Evolutionary conservation across 108 stramenopile species (phyloP).

Genomic region (Mediolabrus comicus): DNA sequence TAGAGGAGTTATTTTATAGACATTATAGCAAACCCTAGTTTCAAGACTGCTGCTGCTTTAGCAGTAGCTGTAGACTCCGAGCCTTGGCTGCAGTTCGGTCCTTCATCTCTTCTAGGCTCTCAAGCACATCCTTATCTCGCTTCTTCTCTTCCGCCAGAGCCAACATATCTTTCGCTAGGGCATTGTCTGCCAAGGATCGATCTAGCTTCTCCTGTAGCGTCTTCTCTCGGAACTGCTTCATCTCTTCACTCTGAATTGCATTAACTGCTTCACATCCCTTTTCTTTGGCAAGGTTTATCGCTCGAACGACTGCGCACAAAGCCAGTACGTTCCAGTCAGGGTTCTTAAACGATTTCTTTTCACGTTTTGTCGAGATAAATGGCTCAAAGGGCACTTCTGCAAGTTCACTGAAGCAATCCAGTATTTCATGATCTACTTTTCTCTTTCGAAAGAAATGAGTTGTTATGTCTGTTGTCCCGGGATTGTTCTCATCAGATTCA

Average conservation of each 20-base stretch:
- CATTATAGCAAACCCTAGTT: no score
- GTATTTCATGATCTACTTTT: conserved; percentile 44
- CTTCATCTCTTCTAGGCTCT: no score
- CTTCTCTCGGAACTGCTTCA: background rate
- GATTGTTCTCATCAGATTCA: conserved; percentile 8
- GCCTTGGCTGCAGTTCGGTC: no score
- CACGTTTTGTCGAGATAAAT: conserved; percentile 19
- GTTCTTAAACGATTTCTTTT: conserved; percentile 25
- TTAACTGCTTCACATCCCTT: conserved; percentile 26
- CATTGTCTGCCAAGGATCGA: no score
- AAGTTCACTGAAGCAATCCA: conserved; percentile 30
- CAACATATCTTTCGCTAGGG: no score
- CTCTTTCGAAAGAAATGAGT: conserved; percentile 56
- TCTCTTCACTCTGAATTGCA: no score
- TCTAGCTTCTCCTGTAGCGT: background rate
- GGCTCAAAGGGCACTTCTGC: conserved; percentile 22
- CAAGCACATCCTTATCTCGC: no score
- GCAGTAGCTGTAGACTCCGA: no score
- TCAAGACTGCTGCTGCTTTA: no score
- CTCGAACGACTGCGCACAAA: conserved; percentile 42
- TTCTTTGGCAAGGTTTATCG: conserved; percentile 39
- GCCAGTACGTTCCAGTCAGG: conserved; percentile 51
- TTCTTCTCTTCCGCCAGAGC: no score
- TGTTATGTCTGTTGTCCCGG: background rate
- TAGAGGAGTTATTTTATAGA: no score